Evolutionary conservation across 2,329 filamentous ascomycete species (phyloP), one percentile per base, ranked within the genome.

Genomic region (Orbilia quercus): DNA sequence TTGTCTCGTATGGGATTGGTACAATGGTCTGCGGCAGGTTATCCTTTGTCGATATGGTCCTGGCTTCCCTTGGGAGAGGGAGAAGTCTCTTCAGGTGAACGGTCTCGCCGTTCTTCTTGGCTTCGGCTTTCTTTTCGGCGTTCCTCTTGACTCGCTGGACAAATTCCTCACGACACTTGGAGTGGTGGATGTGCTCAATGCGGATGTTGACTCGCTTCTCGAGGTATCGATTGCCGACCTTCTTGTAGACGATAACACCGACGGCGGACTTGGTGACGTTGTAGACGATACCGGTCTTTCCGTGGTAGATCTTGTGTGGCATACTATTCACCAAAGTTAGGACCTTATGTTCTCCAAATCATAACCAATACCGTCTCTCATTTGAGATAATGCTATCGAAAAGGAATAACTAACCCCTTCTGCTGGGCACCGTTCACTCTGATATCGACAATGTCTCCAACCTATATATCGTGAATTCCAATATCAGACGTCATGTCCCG

Each of bases 141-240:
- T 98, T 98, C 82, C 88, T 85, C 91, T 98, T 98, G 84, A 99
- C 94, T 81, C 94, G 90, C 86, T 88, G 89, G 81, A 98, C 84
- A 88, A 99, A 98, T 84, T 95, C 94, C 81, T 98, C 94, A 82
- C 95, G 89, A 81, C 94, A 98, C 83, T 95, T 91, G 79, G 94
- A 98, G 82, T 91, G 91, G 81, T 85, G 85, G 85, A 99, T 88
- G 90, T 99, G 95, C 90, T 99, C 95, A 84, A 98, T 85, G 83
- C 95, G 92, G 85, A 99, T 87, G 89, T 96, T 98, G 87, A 99
- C 89, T 84, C 95, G 94, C 92, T 99, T 99, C 91, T 99, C 95
- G 83, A 99, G 88, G 89, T 97, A 99, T 82, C 94, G 91, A 90
- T 98, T 95, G 86, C 93, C 92, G 83, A 99, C 95, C 84, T 96